Evolutionary conservation across 2,329 filamentous ascomycete genomes (phyloP).

Genomic region (Pseudogymnoascus sp.): DNA sequence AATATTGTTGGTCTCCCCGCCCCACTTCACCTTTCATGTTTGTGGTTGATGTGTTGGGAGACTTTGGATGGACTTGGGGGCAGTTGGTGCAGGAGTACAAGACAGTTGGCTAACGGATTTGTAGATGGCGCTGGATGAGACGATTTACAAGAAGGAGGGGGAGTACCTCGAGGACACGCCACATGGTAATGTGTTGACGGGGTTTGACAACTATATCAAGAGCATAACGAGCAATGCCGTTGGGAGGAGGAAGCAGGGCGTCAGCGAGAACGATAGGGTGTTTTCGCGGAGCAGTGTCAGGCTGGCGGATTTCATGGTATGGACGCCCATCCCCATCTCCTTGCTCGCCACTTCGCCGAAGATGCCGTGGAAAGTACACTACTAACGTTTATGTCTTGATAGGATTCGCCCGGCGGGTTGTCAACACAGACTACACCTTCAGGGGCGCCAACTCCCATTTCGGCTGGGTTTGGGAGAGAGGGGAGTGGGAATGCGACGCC

Average conservation of each 20-base stretch:
- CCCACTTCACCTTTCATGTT: background rate
- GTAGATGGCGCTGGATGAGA: conserved; percentile 56
- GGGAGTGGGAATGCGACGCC: conserved; percentile 48
- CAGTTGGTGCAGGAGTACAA: background rate
- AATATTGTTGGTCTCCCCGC: conserved; percentile 43
- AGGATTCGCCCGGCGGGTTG: conserved; percentile 27
- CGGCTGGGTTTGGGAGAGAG: conserved; percentile 46
- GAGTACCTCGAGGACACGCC: conserved; percentile 87
- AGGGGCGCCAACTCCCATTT: conserved; percentile 50
- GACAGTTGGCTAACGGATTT: conserved; percentile 30
- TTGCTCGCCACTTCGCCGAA: conserved; percentile 24
- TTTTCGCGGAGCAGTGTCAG: conserved; percentile 49
- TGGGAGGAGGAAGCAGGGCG: conserved; percentile 56
- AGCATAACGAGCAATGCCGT: conserved; percentile 60
- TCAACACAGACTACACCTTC: conserved; percentile 32
- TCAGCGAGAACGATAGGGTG: conserved; percentile 66
- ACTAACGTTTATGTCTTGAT: conserved; percentile 26
- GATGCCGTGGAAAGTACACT: background rate
- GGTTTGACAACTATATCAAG: conserved; percentile 98
- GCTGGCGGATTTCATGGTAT: conserved; percentile 33
- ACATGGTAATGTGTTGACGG: conserved; percentile 90
- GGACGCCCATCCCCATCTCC: conserved; percentile 33
- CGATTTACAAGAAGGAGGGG: conserved; percentile 76
- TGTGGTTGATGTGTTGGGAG: background rate
- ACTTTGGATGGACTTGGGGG: background rate